Conservation (phyloP, 2,329 filamentous ascomycete genomes). For the Penicillium sp. region DNA sequence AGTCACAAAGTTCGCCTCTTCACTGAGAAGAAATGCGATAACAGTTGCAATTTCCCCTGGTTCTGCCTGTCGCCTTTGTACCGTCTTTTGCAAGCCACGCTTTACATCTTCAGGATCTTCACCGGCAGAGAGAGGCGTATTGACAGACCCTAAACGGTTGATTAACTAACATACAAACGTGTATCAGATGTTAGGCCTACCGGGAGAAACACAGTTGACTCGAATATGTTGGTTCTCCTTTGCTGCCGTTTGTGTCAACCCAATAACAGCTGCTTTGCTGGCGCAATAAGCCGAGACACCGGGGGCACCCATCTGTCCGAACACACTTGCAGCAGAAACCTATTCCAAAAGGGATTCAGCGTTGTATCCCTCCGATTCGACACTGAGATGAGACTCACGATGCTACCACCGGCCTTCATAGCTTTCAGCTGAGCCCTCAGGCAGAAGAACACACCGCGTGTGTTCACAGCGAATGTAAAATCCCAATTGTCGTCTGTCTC, state of each 20-base stretch:
- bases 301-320: conserved; percentile 13
- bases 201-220: conserved; percentile 28
- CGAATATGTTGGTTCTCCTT: conserved; percentile 35
- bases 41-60: conserved; percentile 14
- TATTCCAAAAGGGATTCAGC: not conserved
- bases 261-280: conserved; percentile 46
- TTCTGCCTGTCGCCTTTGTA: conserved; percentile 10
- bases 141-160: conserved; percentile 7
- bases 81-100: conserved; percentile 9
- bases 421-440: conserved; percentile 15
- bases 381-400: conserved; percentile 30
- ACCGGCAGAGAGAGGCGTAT: conserved; percentile 11
- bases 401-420: conserved; percentile 22
- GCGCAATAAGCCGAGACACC: conserved; percentile 39
- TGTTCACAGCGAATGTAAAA: conserved; percentile 15
- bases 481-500: conserved; percentile 9
- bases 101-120: conserved; percentile 13
- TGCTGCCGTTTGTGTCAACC: conserved; percentile 40
- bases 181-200: not conserved
- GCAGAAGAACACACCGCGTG: conserved; percentile 16
- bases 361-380: no score
- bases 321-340: conserved; percentile 13
- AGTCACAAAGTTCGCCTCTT: conserved; percentile 12
- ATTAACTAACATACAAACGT: not conserved
- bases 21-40: conserved; percentile 11